Conservation (phyloP, 2,329 filamentous ascomycete species). For the Sphaerulina vaccinii region DNA sequence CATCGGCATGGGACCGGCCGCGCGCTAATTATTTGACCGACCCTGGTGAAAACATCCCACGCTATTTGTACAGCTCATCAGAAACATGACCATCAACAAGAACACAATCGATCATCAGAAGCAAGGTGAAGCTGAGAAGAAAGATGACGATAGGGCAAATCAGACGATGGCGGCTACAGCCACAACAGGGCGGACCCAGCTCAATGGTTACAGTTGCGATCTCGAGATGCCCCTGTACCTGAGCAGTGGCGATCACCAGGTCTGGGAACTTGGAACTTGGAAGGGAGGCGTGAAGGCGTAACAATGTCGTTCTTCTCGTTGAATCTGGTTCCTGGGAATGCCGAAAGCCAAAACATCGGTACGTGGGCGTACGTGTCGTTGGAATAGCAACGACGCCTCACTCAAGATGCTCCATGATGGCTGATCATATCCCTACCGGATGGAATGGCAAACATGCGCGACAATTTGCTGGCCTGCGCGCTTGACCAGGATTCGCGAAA, state of each 20-base stretch:
- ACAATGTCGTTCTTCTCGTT: constrained; percentile 1
- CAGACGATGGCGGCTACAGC: too few relatives aligned
- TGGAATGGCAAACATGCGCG: background rate
- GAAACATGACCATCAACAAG: too few relatives aligned
- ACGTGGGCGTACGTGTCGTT: constrained; percentile 9
- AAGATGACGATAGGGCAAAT: too few relatives aligned
- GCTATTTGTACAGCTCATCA: too few relatives aligned
- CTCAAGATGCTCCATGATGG: background rate
- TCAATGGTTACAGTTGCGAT: constrained; percentile 10
- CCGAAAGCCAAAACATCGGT: constrained; percentile 18
- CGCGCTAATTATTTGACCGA: too few relatives aligned
- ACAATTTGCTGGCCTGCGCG: background rate
- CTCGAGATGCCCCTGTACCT: background rate
- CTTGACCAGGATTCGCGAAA: constrained; percentile 11
- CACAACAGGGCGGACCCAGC: constrained; percentile 16
- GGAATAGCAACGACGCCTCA: constrained; percentile 13
- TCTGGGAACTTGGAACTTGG: constrained; percentile 5
- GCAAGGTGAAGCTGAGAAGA: too few relatives aligned
- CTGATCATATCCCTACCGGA: background rate
- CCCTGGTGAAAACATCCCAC: too few relatives aligned
- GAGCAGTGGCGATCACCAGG: constrained; percentile 14
- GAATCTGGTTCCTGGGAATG: constrained; percentile 19
- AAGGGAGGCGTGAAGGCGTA: constrained; percentile 1
- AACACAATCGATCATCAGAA: too few relatives aligned
- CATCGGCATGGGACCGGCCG: too few relatives aligned